Evolutionary conservation across 805 yeast genomes (phyloP), one percentile per base, ranked within the genome.

Genomic region (Kuraishia ogatae): DNA sequence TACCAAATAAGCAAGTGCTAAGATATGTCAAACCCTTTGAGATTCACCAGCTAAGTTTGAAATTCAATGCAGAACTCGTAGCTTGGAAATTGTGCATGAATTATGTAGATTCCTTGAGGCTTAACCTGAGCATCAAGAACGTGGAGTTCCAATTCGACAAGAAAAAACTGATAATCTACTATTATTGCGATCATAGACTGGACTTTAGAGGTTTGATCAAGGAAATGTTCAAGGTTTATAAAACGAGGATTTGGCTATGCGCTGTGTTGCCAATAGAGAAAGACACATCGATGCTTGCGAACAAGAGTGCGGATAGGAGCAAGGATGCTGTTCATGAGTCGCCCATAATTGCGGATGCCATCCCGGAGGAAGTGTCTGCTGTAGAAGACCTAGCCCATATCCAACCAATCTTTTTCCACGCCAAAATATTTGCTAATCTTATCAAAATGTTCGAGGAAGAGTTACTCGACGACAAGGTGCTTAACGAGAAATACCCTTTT

Each of bases 81-180:
- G 89, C 93, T 1, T 80, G 81, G 57, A 80, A 82, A 57, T 82
- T 88, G 43, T 85, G 91, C 53, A 72, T 77, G 55, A 72, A 81
- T 54, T 71, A 71, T 60, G 74, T 70, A 21, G 60, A 66, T 10
- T 64, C 69, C 20, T 60, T 69, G 56, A 72, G 77, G 55, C 64
- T 78, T 61, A 74, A 75, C 64, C 71, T 88, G 75, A 80, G 80
- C 61, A 77, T 88, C 52, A 74, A 87, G 59, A 87, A 84, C 65
- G 86, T 89, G 1, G 96, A 88, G 67, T 87, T 85, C 68, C 96
- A 88, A 68, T 87, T 85, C 68, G 94, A 88, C 66, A 80, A 87
- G 56, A 85, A 86, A 65, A 88, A 88, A 61, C 74, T 87, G 58
- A 87, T 86, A 6, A 84, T 87, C 61, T 87, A 86, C 68, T 85